Evolutionary conservation across 148 eudicot genomes (phyloP), one percentile per base, ranked within the genome.

Genomic region (Chenopodium suecicum): DNA sequence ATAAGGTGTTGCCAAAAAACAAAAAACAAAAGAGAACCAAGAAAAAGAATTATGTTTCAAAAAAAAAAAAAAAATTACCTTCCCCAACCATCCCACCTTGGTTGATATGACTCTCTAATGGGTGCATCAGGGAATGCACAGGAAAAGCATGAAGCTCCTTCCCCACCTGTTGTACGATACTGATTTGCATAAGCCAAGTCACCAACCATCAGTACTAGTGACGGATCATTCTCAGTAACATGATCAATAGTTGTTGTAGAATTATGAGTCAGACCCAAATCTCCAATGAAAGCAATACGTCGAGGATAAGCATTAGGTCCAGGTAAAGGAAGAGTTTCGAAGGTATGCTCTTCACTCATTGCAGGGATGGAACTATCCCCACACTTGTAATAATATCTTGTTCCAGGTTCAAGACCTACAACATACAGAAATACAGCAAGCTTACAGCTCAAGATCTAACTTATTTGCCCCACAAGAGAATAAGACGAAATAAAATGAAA

Each of bases 21-120:
- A n/a, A 69, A 69, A 58, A 16, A 6, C n/a, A n/a, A 69, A 69
- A 22, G 52, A 14, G 16, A 52, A 27, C 29, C 29, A 27, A 27
- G 29, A 27, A 27, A 27, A 27, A 27, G 29, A 27, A 27, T 27
- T 27, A 27, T 27, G 29, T 27, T 27, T 27, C 29, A 27, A 27
- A 27, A 27, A 27, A 27, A 27, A 27, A 2, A 20, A 52, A 60
- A 16, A 47, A 72, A 23, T 73, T 91, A 95, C 98, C 98, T 93
- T 88, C 94, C 91, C 98, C 98, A 95, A 41, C 91, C 97, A 82
- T 95, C 98, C 98, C 98, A 95, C 16, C 98, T 92, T 1, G 98
- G 97, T 81, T 95, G 98, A 88, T 89, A 93, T 1, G 94, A 78
- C 84, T 95, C 97, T 85, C 97, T 86, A 11, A 87, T 93, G 74